Evolutionary conservation across 1,139 yeast species (phyloP), one percentile per base, ranked within the genome.

Genomic region (Kodamaea suecica): DNA sequence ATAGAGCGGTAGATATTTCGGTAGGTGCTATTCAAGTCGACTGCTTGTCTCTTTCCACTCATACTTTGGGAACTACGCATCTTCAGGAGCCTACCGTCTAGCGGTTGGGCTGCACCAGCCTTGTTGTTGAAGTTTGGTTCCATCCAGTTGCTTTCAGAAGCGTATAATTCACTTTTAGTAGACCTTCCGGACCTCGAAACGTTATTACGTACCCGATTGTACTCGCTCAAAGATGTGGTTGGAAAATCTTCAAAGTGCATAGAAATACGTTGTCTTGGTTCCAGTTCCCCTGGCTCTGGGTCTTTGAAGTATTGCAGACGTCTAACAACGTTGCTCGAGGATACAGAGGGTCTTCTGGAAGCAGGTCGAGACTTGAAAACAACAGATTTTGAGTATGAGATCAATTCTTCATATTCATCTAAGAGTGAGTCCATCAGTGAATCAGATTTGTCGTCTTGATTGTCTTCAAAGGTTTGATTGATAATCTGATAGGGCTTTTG

Each of bases 391-490:
- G 66, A 50, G 27, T 52, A 48, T 4, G 63, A 52, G 26, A 66
- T 56, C 31, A 61, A 62, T 38, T 68, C 72, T 39, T 73, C 76
- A 44, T 74, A 76, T 41, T 70, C 76, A 39, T 75, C 80, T 11
- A 77, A 53, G 12, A 76, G 57, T 2, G 78, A 66, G 47, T 76
- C 82, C 60, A 75, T 59, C 1, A 74, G 64, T 2, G 78, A 71
- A 14, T 63, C 70, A 2, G 68, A 62, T 34, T 55, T 54, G n/a
- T 44, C 44, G 25, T 49, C 52, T 8, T 12, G 16, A 5, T 13
- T 6, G 6, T 26, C 11, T 5, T 36, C 28, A 33, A 25, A 41
- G 42, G 23, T 14, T 6, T 6, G 29, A 17, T 24, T 34, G 21
- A 19, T 19, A 6, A 19, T 19, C 8, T 19, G 21, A 13, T 25